phyloP scores from a whole-genome alignment of 2,329 filamentous ascomycete species.

The Coleophoma cylindrospora region DNA sequence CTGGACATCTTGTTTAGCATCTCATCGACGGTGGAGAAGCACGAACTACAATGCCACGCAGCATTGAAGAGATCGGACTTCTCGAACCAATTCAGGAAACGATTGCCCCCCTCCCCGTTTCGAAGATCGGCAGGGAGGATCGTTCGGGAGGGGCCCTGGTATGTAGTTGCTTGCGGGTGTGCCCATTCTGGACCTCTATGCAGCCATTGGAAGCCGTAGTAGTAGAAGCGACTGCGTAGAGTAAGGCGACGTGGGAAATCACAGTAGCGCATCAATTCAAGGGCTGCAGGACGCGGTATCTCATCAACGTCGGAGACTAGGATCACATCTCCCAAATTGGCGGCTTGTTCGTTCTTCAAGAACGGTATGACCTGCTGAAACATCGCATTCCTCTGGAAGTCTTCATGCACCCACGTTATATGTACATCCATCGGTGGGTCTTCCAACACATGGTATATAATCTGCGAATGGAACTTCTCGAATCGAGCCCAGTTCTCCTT shows the following conservation, averaged over 20 bases:
- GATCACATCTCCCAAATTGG: conserved; percentile 34
- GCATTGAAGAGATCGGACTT: conserved; percentile 32
- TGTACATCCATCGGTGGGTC: conserved; percentile 33
- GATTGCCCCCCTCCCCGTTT: conserved; percentile 19
- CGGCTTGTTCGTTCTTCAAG: conserved; percentile 26
- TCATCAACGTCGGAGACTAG: conserved; percentile 42
- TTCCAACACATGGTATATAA: conserved; percentile 52
- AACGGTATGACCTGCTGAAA: conserved; percentile 43
- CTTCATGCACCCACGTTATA: conserved; percentile 45
- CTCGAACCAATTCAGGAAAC: conserved; percentile 19
- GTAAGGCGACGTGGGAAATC: conserved; percentile 27
- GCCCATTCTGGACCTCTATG: conserved; percentile 31
- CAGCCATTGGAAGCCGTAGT: conserved; percentile 34
- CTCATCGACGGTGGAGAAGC: conserved; percentile 35
- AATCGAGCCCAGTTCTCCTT: conserved; percentile 48
- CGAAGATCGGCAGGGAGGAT: conserved; percentile 35
- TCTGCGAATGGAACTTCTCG: conserved; percentile 48
- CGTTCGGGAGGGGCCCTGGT: conserved; percentile 28
- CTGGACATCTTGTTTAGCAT: conserved; percentile 35
- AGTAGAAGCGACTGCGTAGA: conserved; percentile 30
- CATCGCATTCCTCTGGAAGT: conserved; percentile 50
- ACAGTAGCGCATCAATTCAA: conserved; percentile 31
- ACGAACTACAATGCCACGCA: conserved; percentile 42
- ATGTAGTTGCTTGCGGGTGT: conserved; percentile 40
- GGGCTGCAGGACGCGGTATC: conserved; percentile 31